Base-by-base conservation (phyloP, 164 flowering plant genomes). In the Stephania japonica region DNA sequence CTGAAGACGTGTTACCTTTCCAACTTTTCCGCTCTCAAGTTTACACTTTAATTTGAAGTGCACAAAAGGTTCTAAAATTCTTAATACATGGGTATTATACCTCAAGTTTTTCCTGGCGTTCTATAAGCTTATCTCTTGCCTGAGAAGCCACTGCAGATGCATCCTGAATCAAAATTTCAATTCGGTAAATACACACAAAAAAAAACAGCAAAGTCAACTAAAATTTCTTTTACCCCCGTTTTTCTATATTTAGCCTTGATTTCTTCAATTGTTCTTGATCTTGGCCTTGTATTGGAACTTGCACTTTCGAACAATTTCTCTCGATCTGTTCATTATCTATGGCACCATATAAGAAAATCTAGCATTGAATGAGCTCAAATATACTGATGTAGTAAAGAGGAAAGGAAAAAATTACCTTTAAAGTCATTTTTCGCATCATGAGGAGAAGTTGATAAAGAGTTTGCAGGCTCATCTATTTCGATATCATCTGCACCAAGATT, bases 81-180 rank as follows among this genome's bases (percentile, higher is more conserved):
- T 62, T 42, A 32, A 7, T 43, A 24, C 19, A 38, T 26, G 27
- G 14, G 68, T 38, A 69, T 18, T 64, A 27, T 81, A 94, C 97
- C 96, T 94, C 94, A 67, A 94, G 87, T 74, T 89, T 94, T 75
- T 90, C 94, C 82, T 86, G 89, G 75, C 98, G 91, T 76, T 94
- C 80, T 21, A 81, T 64, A 65, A 94, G 92, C 86, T 85, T 94
- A 80, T 88, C 81, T 83, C 85, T 90, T 79, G 97, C 96, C 67
- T 87, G 78, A 66, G 89, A 81, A 69, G 98, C 98, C 14, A 74
- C 91, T 7, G 91, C 82, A 61, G 97, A 79, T 44, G 87, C 93
- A 84, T 91, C 97, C 98, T 94, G 88, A 59, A 72, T 27, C 32
- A 65, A 19, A 7, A 38, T 64, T 66, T 70, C 64, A 74, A 50